phyloP scores from a whole-genome alignment of 2,329 filamentous ascomycete genomes.

The Tolypocladium inflatum region DNA sequence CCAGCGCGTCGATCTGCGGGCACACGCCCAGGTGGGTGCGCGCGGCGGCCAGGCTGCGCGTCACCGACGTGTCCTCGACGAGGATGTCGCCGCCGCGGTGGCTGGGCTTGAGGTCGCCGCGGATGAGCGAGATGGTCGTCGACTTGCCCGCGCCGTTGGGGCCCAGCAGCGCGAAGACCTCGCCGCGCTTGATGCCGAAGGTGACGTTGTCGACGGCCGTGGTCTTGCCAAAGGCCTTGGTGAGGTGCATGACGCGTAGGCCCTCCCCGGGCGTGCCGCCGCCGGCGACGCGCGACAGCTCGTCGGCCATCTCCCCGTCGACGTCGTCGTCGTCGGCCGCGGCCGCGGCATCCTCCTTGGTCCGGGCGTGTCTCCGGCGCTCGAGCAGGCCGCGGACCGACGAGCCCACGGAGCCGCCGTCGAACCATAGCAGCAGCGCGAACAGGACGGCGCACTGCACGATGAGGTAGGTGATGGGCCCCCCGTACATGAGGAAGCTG shows the following conservation, averaged over 20 bases:
- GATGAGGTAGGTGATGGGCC: conserved; percentile 74
- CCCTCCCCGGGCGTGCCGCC: conserved; percentile 41
- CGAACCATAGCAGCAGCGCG: conserved; percentile 65
- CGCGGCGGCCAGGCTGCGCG: conserved; percentile 60
- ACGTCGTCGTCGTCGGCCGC: conserved; percentile 19
- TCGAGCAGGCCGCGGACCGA: conserved; percentile 33
- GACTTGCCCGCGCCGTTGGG: conserved; percentile 90
- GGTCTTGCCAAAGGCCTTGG: conserved; percentile 67
- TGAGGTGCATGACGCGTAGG: conserved; percentile 69
- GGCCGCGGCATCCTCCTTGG: background rate
- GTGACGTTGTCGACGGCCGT: conserved; percentile 82
- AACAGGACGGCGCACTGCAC: conserved; percentile 66
- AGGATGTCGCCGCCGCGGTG: conserved; percentile 66
- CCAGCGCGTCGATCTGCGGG: conserved; percentile 80
- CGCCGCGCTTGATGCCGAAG: conserved; percentile 69
- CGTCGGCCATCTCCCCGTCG: conserved; percentile 54
- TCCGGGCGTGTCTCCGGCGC: conserved; percentile 16
- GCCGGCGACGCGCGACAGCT: conserved; percentile 50
- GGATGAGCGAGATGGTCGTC: conserved; percentile 79
- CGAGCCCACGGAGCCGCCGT: conserved; percentile 60
- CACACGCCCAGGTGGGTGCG: conserved; percentile 80
- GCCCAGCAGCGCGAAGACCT: conserved; percentile 82
- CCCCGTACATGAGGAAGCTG: conserved; percentile 66
- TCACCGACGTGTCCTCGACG: conserved; percentile 69
- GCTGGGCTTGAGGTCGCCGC: conserved; percentile 75